Conservation (phyloP, 371 early-diverging fungal species). For the Zychaea mexicana region DNA sequence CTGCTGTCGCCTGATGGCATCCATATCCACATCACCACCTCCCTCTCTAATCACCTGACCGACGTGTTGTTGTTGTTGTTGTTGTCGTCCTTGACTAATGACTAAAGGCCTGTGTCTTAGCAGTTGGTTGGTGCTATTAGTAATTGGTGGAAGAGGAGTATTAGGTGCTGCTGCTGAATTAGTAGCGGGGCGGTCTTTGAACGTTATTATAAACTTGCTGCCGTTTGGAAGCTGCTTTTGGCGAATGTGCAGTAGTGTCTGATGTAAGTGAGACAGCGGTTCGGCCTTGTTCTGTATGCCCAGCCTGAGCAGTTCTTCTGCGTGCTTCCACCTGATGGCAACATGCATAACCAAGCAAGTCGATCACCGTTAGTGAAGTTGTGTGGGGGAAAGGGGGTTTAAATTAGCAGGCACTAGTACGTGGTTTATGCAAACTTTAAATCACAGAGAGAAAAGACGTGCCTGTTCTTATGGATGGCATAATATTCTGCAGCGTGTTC, state of each 20-base stretch:
- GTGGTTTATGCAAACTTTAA: too few relatives aligned
- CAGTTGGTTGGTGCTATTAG: too few relatives aligned
- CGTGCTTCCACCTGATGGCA: constrained; percentile 11
- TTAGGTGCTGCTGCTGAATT: too few relatives aligned
- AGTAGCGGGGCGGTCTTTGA: too few relatives aligned
- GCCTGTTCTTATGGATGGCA: not conserved
- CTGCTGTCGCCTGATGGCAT: not conserved
- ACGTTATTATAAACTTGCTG: not conserved
- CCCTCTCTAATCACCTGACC: not conserved
- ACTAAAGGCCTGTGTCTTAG: too few relatives aligned
- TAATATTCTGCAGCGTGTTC: constrained; percentile 25
- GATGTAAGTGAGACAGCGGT: constrained; percentile 21
- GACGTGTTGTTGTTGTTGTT: not conserved
- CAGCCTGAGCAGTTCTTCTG: constrained; percentile 14
- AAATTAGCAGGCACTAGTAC: too few relatives aligned
- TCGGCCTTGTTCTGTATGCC: constrained; percentile 26
- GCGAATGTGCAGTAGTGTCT: not conserved
- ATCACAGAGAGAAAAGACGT: not conserved
- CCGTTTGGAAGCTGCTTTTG: not conserved
- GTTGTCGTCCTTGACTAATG: not conserved
- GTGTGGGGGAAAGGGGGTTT: too few relatives aligned
- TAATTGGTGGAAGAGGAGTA: not conserved
- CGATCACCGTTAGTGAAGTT: too few relatives aligned
- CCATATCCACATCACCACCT: not conserved
- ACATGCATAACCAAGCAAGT: too few relatives aligned